Conservation (phyloP, 2,329 filamentous ascomycete species). For the Beauveria australis region DNA sequence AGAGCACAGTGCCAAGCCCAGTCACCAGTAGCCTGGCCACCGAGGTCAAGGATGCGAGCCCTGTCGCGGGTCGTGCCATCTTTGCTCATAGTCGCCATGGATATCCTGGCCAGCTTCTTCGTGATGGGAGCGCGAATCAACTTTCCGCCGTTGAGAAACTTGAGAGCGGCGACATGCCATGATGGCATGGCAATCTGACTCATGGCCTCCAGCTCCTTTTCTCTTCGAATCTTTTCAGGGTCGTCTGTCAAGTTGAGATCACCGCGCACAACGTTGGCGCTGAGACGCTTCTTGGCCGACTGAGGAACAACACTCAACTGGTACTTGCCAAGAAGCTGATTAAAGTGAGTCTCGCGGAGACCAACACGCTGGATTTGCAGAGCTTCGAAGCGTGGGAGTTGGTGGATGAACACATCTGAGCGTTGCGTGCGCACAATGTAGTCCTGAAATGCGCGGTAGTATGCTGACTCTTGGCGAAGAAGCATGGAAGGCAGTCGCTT, state of each 20-base stretch:
- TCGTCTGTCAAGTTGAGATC: slow-evolving; percentile 58
- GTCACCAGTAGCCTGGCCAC: slow-evolving; percentile 75
- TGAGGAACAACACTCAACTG: slow-evolving; percentile 63
- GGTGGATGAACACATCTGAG: slow-evolving; percentile 75
- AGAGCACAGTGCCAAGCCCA: slow-evolving; percentile 94
- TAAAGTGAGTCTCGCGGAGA: slow-evolving; percentile 62
- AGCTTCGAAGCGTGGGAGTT: slow-evolving; percentile 77
- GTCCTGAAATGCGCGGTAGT: slow-evolving; percentile 80
- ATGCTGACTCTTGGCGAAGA: slow-evolving; percentile 61
- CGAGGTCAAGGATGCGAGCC: slow-evolving; percentile 73
- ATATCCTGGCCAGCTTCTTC: slow-evolving; percentile 50
- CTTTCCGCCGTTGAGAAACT: slow-evolving; percentile 55
- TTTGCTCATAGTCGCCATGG: slow-evolving; percentile 36
- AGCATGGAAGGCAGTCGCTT: slow-evolving; percentile 46
- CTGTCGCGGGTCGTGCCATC: slow-evolving; percentile 41
- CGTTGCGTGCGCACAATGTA: slow-evolving; percentile 57
- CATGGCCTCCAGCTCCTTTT: slow-evolving; percentile 75
- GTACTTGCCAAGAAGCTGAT: slow-evolving; percentile 78
- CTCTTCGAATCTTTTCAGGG: slow-evolving; percentile 53
- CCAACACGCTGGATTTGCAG: slow-evolving; percentile 76
- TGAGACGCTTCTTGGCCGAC: slow-evolving; percentile 64
- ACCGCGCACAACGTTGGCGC: slow-evolving; percentile 63
- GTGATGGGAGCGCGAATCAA: slow-evolving; percentile 57
- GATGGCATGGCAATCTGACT: slow-evolving; percentile 56
- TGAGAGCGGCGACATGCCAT: slow-evolving; percentile 55